phyloP scores from a whole-genome alignment of 495 filamentous ascomycete species.

The Aspergillus sparsus region DNA sequence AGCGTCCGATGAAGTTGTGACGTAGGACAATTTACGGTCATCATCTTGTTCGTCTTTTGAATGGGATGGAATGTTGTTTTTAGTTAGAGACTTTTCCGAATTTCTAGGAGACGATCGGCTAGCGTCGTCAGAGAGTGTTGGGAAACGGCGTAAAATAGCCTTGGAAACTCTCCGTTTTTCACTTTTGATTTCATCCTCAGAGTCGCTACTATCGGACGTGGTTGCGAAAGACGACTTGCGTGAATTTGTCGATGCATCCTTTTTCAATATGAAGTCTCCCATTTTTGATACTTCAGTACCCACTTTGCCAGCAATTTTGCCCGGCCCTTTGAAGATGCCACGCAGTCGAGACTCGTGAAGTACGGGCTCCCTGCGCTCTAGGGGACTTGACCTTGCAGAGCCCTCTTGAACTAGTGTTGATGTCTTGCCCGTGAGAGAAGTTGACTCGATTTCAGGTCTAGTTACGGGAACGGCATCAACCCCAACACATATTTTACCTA shows the following conservation, averaged over 20 bases:
- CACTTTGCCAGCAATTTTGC: constrained; percentile 55
- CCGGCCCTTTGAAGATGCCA: constrained; percentile 56
- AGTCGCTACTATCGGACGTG: constrained; percentile 47
- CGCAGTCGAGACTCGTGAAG: constrained; percentile 45
- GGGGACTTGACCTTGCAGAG: constrained; percentile 19
- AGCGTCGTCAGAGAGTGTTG: constrained; percentile 39
- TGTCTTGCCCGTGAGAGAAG: constrained; percentile 35
- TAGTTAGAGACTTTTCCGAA: constrained; percentile 36
- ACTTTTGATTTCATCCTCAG: constrained; percentile 37
- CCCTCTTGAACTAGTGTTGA: constrained; percentile 35
- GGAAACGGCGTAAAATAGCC: constrained; percentile 35
- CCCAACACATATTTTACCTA: constrained; percentile 23
- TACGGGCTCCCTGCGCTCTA: constrained; percentile 31
- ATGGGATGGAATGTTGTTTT: constrained; percentile 41
- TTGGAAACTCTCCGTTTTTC: constrained; percentile 36
- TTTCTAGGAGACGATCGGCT: constrained; percentile 34
- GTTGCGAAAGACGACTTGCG: constrained; percentile 44
- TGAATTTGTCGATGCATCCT: constrained; percentile 39
- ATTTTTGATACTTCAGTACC: constrained; percentile 59
- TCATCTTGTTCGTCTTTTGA: constrained; percentile 43
- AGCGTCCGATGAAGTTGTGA: constrained; percentile 21
- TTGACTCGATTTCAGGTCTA: constrained; percentile 30
- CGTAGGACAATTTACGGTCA: constrained; percentile 24
- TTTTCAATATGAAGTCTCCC: constrained; percentile 57
- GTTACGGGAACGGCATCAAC: constrained; percentile 23